A percentile compares a stretch with the other conserved stretches of the same genome.
These are phyloP conservation scores for Aspergillus ochraceoroseus DNA, from an alignment of 2,329 filamentous ascomycete species.

Conservation along the genomic window DNA sequence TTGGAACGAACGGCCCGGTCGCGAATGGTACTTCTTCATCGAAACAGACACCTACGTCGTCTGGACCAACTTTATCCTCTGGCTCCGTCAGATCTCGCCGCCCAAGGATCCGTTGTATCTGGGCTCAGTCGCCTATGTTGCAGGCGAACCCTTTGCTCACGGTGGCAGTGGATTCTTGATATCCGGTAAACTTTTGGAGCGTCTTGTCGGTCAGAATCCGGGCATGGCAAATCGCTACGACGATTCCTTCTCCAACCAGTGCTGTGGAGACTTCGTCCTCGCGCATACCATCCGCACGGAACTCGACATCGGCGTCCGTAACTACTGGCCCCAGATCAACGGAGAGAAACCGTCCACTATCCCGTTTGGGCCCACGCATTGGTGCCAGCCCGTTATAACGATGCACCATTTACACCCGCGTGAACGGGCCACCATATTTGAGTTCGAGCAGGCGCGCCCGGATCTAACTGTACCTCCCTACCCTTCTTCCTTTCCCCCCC, in stretches of 20 bases:
- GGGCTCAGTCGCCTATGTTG: constrained; percentile 47
- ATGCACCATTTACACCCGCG: constrained; percentile 54
- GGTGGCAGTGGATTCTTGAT: constrained; percentile 52
- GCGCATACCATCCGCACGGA: constrained; percentile 49
- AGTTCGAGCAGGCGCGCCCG: constrained; percentile 48
- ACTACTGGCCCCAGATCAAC: constrained; percentile 50
- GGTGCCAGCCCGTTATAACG: constrained; percentile 56
- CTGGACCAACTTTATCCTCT: constrained; percentile 51
- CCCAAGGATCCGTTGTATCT: constrained; percentile 47
- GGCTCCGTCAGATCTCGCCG: constrained; percentile 44
- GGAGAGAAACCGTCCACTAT: constrained; percentile 53
- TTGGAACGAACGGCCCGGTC: constrained; percentile 48
- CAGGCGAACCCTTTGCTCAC: constrained; percentile 49
- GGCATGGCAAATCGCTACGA: constrained; percentile 50
- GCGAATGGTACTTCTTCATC: constrained; percentile 58
- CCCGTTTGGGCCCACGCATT: constrained; percentile 46
- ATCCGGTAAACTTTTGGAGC: constrained; percentile 50
- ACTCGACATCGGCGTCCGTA: constrained; percentile 40
- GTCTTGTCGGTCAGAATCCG: constrained; percentile 43
- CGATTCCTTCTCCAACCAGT: constrained; percentile 37
- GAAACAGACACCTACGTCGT: constrained; percentile 57
- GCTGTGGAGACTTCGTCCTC: constrained; percentile 53
- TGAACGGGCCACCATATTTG: constrained; percentile 50
- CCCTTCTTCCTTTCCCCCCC: not conserved
- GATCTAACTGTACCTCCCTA: constrained; percentile 12